Evolutionary conservation across 352 stramenopile species (phyloP).

Genomic region (Plasmopara viticola): DNA sequence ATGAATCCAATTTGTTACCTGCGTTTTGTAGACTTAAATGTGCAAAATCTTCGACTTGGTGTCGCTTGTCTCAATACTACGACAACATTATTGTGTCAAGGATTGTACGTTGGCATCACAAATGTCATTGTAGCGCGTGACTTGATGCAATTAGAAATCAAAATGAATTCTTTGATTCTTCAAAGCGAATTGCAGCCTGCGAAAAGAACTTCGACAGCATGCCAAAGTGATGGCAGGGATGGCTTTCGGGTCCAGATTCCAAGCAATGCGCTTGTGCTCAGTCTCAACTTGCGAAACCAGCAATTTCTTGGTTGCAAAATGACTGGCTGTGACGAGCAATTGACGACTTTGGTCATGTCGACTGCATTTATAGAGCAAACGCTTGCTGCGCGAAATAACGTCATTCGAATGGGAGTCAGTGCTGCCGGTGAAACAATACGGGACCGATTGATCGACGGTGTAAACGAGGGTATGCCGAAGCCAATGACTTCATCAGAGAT

Average conservation of each 20-base stretch:
- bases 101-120: constrained; percentile 47
- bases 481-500: constrained; percentile 7
- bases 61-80: constrained; percentile 30
- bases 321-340: constrained; percentile 22
- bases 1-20: constrained; percentile 48
- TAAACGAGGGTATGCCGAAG: not conserved
- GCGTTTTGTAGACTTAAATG: constrained; percentile 53
- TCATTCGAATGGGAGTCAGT: constrained; percentile 21
- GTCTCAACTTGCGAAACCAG: constrained; percentile 23
- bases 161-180: constrained; percentile 10
- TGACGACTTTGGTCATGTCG: constrained; percentile 26
- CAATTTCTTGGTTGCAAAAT: constrained; percentile 37
- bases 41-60: constrained; percentile 32
- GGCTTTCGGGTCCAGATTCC: constrained; percentile 23
- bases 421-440: not conserved
- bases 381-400: constrained; percentile 30
- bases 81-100: constrained; percentile 31
- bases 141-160: constrained; percentile 37
- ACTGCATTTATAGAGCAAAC: constrained; percentile 40
- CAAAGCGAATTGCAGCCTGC: constrained; percentile 11
- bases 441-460: not conserved
- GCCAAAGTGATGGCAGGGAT: constrained; percentile 8
- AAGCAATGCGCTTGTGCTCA: constrained; percentile 14
- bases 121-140: constrained; percentile 53
- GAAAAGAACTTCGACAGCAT: not conserved